Base-by-base conservation (phyloP, 83 land plant species). In the Thuja plicata region DNA sequence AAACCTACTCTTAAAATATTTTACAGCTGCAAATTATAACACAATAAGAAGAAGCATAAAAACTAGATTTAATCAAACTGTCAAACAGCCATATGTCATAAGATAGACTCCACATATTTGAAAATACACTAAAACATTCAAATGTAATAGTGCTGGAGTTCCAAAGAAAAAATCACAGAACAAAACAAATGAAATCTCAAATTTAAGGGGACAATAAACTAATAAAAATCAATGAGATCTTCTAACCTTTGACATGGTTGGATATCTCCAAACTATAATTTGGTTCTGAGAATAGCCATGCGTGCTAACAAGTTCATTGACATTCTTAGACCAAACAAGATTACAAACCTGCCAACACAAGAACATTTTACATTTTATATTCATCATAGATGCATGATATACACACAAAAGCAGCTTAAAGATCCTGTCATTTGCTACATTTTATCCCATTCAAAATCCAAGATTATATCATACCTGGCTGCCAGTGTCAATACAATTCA, bases 211-310 rank as follows among this genome's bases (percentile, higher is more conserved):
- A 41, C 34, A 76, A 83, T 71, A 89, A 87, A 83, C 5, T 48
- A 73, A 32, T 66, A 3, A 41, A 83, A 43, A 60, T 43, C 70
- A 82, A 55, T 19, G 30, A 70, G 78, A 10, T 16, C 16, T 60
- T 55, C 85, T 55, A 89, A 94, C 97, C 97, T 96, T 97, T 43
- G 99, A 95, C 99, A 97, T 96, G 60, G 97, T 88, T 38, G 98
- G 99, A 91, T 97, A 97, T 90, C 97, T 89, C 99, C 99, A 97
- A 27, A 97, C 98, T 37, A 97, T 95, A 50, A 97, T 97, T 91
- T 97, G 98, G 84, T 97, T 97, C 70, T 97, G 97, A 35, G 98
- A 97, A 79, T 95, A 97, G 10, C 99, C 99, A 87, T 97, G 99
- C 3, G 97, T 97, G 90, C 97, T 96, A 48, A 97, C 99, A 86